Conservation (phyloP, 331 rosid genomes). For the Stylosanthes scabra region DNA sequence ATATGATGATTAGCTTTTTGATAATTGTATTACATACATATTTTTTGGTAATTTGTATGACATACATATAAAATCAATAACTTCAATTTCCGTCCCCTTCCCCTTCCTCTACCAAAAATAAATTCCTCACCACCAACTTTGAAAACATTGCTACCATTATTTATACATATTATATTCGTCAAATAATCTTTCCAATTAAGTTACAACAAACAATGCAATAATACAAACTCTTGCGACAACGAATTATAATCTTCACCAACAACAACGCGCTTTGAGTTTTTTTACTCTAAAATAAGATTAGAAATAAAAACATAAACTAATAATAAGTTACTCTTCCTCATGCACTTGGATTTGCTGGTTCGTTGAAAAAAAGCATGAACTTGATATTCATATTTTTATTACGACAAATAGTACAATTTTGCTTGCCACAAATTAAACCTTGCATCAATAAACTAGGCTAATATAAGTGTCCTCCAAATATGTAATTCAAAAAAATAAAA, state of each 20-base stretch:
- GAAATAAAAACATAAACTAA: not conserved
- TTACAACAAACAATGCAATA: no score
- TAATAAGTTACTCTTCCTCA: not conserved
- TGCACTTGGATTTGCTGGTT: not conserved
- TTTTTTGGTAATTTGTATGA: no score
- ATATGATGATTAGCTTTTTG: not conserved
- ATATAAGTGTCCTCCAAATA: slow-evolving; percentile 22
- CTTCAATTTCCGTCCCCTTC: not conserved
- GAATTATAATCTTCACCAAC: not conserved
- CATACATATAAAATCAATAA: not conserved
- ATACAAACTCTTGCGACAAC: not conserved
- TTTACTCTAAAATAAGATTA: not conserved
- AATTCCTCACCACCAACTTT: slow-evolving; percentile 5
- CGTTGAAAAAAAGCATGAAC: not conserved
- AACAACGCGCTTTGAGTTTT: not conserved
- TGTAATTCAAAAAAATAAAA: not conserved
- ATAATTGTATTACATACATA: no score
- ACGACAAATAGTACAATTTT: not conserved
- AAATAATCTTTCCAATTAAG: no score
- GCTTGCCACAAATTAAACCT: slow-evolving; percentile 8
- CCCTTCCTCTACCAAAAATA: not conserved
- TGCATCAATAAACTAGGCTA: not conserved
- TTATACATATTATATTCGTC: no score
- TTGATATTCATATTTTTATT: slow-evolving; percentile 5
- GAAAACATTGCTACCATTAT: not conserved